Evolutionary conservation across 768 basidiomycete genomes (phyloP), one percentile per base, ranked within the genome.

Genomic region (Auricularia cornea): DNA sequence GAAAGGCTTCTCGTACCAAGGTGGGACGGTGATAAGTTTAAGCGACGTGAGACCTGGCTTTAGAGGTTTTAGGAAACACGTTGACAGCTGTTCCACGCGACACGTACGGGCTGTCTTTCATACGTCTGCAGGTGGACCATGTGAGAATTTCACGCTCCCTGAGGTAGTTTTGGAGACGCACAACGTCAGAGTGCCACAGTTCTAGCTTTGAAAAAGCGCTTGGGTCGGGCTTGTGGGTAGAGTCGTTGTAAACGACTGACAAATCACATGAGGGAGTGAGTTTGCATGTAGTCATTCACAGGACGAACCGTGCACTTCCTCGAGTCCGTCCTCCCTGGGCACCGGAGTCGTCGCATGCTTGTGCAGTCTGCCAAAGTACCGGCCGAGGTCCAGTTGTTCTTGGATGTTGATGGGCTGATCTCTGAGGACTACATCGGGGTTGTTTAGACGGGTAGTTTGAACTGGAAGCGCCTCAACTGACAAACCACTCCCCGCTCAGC

Each of bases 261-360:
- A 63, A 20, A 33, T 20, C 32, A 23, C n/a, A 32, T 8, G 28
- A 26, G n/a, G 0, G 4, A 10, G 26, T 32, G n/a, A 20, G 0
- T 11, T 31, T 2, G 3, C 29, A n/a, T 32, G 40, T 18, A 28
- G 30, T 44, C 38, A 60, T 12, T 61, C 31, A 64, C 59, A 16
- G 31, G 31, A 72, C 80, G 56, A 65, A 86, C 89, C 79, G 67
- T 91, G 89, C 3, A 89, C 88, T 75, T 89, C 87, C 68, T 90
- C 86, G 3, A 90, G 78, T 18, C 90, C 90, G 20, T 80, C 84
- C 69, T 83, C 82, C 64, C 75, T 76, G 2, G 92, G 88, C 59
- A 92, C 79, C 0, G 87, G 87, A 11, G 89, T 91, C 2, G 89
- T 91, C 3, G 91, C 87, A 69, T 94, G 90, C 71, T 87, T 89